Evolutionary conservation across 306 rosid genomes (phyloP).

Genomic region (Parietaria judaica): DNA sequence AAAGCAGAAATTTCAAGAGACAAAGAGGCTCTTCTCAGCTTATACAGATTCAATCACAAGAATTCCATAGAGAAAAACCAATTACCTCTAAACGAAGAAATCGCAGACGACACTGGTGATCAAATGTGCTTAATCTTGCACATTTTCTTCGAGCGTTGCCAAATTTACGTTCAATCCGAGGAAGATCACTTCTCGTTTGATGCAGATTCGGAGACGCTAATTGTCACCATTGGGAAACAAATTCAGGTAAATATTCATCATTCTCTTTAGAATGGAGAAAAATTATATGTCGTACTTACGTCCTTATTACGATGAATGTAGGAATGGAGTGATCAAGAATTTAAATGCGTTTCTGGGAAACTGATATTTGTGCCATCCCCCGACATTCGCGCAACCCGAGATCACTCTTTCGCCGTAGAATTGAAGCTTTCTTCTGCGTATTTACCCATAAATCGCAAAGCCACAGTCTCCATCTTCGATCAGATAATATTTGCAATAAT

Average conservation of each 20-base stretch:
- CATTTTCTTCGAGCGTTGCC: slow-evolving; percentile 52
- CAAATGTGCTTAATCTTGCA: slow-evolving; percentile 48
- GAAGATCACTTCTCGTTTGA: slow-evolving; percentile 41
- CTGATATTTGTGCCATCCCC: slow-evolving; percentile 36
- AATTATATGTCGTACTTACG: not conserved
- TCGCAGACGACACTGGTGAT: slow-evolving; percentile 15
- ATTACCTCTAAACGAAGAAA: slow-evolving; percentile 9
- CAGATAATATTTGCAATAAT: slow-evolving; percentile 45
- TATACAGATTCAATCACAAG: slow-evolving; percentile 47
- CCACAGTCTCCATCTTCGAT: slow-evolving; percentile 37
- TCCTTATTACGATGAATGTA: slow-evolving; percentile 14
- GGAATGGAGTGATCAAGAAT: slow-evolving; percentile 49
- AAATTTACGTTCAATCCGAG: slow-evolving; percentile 41
- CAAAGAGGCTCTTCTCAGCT: slow-evolving; percentile 25
- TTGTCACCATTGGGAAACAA: slow-evolving; percentile 63
- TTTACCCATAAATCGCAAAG: slow-evolving; percentile 16
- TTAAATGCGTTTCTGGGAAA: slow-evolving; percentile 44
- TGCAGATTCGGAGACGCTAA: slow-evolving; percentile 48
- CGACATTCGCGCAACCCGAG: slow-evolving; percentile 22
- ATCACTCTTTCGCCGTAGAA: slow-evolving; percentile 44
- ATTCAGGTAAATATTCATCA: slow-evolving; percentile 40
- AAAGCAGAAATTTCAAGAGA: slow-evolving; percentile 22
- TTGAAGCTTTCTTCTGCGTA: slow-evolving; percentile 32
- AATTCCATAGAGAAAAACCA: slow-evolving; percentile 18
- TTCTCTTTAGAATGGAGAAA: too few relatives aligned